Percentiles rank a stretch among this genome's conserved stretches.
Conservation (phyloP, 768 basidiomycete genomes). For the Suillus occidentalis region DNA sequence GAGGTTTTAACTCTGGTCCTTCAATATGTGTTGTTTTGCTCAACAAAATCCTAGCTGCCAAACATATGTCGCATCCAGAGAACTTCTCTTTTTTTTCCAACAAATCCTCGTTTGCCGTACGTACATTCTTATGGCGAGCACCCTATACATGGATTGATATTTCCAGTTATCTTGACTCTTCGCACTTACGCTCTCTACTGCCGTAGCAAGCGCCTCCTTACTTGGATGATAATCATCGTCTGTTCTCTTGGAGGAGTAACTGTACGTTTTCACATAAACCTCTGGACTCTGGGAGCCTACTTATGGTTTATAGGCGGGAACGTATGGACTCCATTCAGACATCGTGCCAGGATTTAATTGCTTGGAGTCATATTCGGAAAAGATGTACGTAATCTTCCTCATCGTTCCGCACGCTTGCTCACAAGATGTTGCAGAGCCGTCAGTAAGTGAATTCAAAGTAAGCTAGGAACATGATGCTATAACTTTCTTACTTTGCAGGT, state of each 20-base stretch:
- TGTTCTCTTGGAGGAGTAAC: slow-evolving; percentile 31
- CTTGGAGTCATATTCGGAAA: background rate
- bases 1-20: slow-evolving; percentile 6
- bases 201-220: slow-evolving; percentile 39
- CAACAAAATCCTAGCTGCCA: slow-evolving; percentile 36
- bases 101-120: slow-evolving; percentile 49
- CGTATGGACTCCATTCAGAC: background rate
- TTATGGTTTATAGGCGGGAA: background rate
- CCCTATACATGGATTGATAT: background rate
- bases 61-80: slow-evolving; percentile 38
- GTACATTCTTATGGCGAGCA: slow-evolving; percentile 16
- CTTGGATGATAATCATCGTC: slow-evolving; percentile 35
- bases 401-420: background rate
- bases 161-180: slow-evolving; percentile 42
- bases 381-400: background rate
- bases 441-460: background rate
- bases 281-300: background rate
- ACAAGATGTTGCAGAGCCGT: background rate
- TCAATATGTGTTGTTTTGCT: background rate
- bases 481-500: slow-evolving; percentile 15
- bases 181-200: slow-evolving; percentile 55
- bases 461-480: background rate
- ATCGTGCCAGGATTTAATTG: background rate
- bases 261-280: slow-evolving; percentile 32
- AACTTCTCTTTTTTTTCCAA: slow-evolving; percentile 41